Conservation (phyloP, 768 basidiomycete genomes). For the Brasilioporus rufonigricans region DNA sequence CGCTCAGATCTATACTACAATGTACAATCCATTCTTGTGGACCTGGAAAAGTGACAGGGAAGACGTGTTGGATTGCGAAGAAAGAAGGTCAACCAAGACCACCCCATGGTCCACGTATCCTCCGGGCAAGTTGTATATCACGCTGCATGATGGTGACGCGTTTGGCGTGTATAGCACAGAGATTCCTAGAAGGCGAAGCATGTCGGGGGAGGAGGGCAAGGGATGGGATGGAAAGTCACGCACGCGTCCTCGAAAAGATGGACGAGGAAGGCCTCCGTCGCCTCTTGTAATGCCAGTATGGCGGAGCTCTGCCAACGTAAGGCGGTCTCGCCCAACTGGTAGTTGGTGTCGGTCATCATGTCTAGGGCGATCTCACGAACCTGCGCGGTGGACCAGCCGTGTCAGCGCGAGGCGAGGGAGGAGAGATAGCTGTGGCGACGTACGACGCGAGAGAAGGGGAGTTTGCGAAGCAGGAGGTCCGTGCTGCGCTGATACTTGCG, state of each 20-base stretch:
- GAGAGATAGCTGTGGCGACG: slow-evolving; percentile 33
- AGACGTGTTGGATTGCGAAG: not conserved
- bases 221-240: slow-evolving; percentile 37
- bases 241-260: slow-evolving; percentile 99
- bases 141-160: slow-evolving; percentile 97
- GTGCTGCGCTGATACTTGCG: slow-evolving; percentile 94
- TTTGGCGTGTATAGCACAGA: slow-evolving; percentile 97
- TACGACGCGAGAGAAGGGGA: slow-evolving; percentile 92
- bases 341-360: slow-evolving; percentile 76
- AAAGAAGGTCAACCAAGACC: slow-evolving; percentile 50
- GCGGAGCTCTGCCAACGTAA: slow-evolving; percentile 97
- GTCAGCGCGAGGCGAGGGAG: not conserved
- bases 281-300: slow-evolving; percentile 91
- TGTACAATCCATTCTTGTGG: slow-evolving; percentile 28
- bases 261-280: slow-evolving; percentile 91
- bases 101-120: slow-evolving; percentile 90
- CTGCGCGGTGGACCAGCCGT: slow-evolving; percentile 39
- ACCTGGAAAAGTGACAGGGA: not conserved
- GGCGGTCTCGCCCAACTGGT: slow-evolving; percentile 52
- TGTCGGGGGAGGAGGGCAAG: not conserved
- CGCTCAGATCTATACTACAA: slow-evolving; percentile 22
- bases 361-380: slow-evolving; percentile 94
- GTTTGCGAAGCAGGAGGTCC: slow-evolving; percentile 79
- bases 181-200: slow-evolving; percentile 56
- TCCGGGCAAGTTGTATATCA: slow-evolving; percentile 93